Evolutionary conservation across 495 filamentous ascomycete genomes (phyloP), one percentile per base, ranked within the genome.

Genomic region (Penicillium verhagenii): DNA sequence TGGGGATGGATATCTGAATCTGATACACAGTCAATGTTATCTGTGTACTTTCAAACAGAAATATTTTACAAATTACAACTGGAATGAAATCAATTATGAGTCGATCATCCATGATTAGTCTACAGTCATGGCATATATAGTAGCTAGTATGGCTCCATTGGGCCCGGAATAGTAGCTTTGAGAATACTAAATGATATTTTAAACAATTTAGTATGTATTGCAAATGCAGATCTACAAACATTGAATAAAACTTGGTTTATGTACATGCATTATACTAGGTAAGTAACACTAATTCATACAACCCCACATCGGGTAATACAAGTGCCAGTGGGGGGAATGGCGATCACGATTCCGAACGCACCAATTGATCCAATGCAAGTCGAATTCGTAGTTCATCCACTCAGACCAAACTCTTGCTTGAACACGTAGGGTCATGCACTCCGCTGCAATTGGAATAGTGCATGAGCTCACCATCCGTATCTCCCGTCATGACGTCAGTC

Each of bases 281-380:
- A n/a, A n/a, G n/a, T n/a, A n/a, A n/a, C n/a, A n/a, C n/a, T n/a
- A n/a, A n/a, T n/a, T n/a, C n/a, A n/a, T 31, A 10, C 33, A 16
- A 35, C 33, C 16, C 33, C 14, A 35, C 33, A 35, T n/a, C 3
- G 11, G 14, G n/a, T n/a, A n/a, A n/a, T n/a, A n/a, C n/a, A n/a
- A n/a, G n/a, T n/a, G 2, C 31, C 38, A 13, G 21, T 21, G 21
- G 42, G 37, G 19, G 73, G 79, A 55, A 68, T 61, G 28, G 82
- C 78, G 24, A 75, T 73, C 59, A 67, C 20, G 42, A 16, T 25
- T 24, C 42, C n/a, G 23, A 45, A 26, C 42, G 25, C 11, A n/a
- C 20, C 19, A 24, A 23, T 25, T 45, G 20, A 45, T 14, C 9
- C 3, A 45, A n/a, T n/a, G n/a, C 42, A 25, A 47, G 19, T 28